phyloP scores from a whole-genome alignment of 768 basidiomycete genomes.

The Podaxis sp. region DNA sequence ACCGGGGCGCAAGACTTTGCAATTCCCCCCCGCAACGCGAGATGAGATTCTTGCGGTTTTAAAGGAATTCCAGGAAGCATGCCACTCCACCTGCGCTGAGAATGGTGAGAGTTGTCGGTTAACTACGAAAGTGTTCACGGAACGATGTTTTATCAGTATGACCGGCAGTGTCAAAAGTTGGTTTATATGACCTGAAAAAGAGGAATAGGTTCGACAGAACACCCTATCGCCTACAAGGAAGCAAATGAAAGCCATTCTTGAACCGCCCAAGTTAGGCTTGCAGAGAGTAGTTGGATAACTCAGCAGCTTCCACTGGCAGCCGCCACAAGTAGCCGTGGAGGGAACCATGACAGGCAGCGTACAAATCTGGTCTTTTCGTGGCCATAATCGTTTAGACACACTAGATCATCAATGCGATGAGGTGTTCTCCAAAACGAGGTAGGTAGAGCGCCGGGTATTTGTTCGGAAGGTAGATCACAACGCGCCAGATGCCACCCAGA shows the following conservation, averaged over 20 bases:
- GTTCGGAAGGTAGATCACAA: constrained; percentile 1
- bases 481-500: neutral
- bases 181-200: neutral
- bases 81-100: neutral
- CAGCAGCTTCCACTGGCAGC: neutral
- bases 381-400: constrained; percentile 4
- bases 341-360: neutral
- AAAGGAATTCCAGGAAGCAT: neutral
- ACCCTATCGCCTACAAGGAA: neutral
- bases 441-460: constrained; percentile 1
- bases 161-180: neutral
- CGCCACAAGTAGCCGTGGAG: neutral
- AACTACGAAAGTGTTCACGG: neutral
- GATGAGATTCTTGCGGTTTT: neutral
- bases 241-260: neutral
- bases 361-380: neutral
- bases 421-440: neutral
- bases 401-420: neutral
- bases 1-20: neutral
- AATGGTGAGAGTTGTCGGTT: neutral
- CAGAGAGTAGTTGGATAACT: neutral
- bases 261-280: neutral
- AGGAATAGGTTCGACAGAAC: neutral
- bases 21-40: neutral
- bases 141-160: neutral